Base-by-base conservation (phyloP, 176 grass and related monocot genomes). In the Aegilops umbellulata region DNA sequence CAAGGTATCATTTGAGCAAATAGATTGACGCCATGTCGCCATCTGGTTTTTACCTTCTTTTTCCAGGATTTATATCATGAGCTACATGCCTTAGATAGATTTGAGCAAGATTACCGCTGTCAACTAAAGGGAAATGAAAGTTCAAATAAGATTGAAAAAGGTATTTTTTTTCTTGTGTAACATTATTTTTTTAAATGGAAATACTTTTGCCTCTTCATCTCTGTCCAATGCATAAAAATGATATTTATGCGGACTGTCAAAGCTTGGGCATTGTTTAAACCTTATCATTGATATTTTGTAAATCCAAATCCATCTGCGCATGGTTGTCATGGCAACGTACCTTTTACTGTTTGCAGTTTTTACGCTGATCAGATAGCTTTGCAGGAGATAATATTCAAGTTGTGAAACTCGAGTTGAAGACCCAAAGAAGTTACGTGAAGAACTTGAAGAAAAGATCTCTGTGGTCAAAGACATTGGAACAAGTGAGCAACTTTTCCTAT, bases 371-470 rank as follows among this genome's bases (percentile, higher is more conserved):
- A 32, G 22, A 77, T 69, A 57, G 14, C 19, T 72, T 71, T 94
- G 57, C 69, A 91, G 92, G 88, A 74, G 92, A 91, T 4, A 96
- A 75, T 76, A 76, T 95, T 87, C 90, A 94, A 83, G 89, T 99
- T 77, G 80, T 93, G 60, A 92, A 79, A 76, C 88, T 93, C 72
- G 97, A 96, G 65, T 68, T 99, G 60, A 99, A 96, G 85, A 91
- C 39, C 58, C 97, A 99, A 96, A 89, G 65, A 78, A 94, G 87
- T 72, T 91, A 96, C 77, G 97, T 99, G 29, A 96, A 95, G 74
- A 94, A 80, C 80, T 91, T 99, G 87, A 92, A 99, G 88, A 99
- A 91, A 89, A 91, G 90, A 91, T 96, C 97, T 90, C 87, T 99
- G 61, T 99, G 97, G 97, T 93, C 92, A 65, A 96, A 86, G 74